Base-by-base conservation (phyloP, 345 rosid species). In the Populus deltoides region DNA sequence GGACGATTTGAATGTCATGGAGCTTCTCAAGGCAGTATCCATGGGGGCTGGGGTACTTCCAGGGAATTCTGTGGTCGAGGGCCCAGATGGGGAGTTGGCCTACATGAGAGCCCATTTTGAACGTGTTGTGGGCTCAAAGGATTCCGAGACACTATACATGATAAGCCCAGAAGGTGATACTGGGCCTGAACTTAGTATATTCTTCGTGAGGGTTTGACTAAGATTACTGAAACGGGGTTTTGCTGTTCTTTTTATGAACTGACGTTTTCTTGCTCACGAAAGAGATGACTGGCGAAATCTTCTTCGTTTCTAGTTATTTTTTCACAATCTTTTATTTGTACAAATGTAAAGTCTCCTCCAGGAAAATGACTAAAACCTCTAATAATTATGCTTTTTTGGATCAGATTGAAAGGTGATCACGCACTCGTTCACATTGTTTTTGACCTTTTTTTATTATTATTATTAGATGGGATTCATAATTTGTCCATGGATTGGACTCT, bases 21-120 rank as follows among this genome's bases (percentile, higher is more conserved):
- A 94, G 80, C 71, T 93, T 36, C 86, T 94, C 47, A 86, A 84
- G 85, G 84, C 94, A 1, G 94, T 94, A 22, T 93, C 97, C 0
- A 94, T 93, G 98, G 97, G 98, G 6, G 97, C 94, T 1, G 97
- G 97, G 29, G 97, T 90, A 25, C 70, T 93, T 66, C 98, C 98
- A 0, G 91, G 90, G 70, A 87, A 81, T 47, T 85, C 91, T 1
- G 92, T 90, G n/a, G 49, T 27, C 0, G 98, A 94, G 36, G 94
- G 91, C 10, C 85, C 86, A 0, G 98, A 94, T 51, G 87, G 87
- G 2, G 97, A 92, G 85, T 63, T 92, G 85, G 92, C 93, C 22
- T 92, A 94, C 74, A 88, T 91, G 78, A 82, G 98, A 63, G 97
- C 98, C 68, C 85, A 87, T 82, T 92, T 92, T 8, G 97, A 94